phyloP scores from a whole-genome alignment of 2,329 filamentous ascomycete genomes.

The Penicillium sp. region DNA sequence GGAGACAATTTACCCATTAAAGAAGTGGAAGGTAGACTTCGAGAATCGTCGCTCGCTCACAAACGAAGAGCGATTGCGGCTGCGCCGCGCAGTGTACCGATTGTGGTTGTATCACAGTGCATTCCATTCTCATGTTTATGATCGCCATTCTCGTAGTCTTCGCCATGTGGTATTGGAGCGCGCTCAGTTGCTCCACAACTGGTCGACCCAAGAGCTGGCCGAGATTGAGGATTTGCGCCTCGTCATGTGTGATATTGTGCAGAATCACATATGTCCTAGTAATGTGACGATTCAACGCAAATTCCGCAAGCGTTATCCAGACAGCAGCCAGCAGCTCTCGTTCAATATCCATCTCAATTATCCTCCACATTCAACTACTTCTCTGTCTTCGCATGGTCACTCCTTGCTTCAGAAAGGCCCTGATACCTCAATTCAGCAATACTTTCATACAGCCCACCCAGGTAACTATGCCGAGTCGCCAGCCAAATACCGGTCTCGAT shows the following conservation, averaged over 20 bases:
- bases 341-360: conserved; percentile 56
- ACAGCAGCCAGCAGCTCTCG: conserved; percentile 49
- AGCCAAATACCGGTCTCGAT: conserved; percentile 47
- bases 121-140: conserved; percentile 54
- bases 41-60: conserved; percentile 55
- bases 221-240: conserved; percentile 59
- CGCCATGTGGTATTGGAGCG: conserved; percentile 51
- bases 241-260: conserved; percentile 56
- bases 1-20: conserved; percentile 61
- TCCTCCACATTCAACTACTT: conserved; percentile 28
- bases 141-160: conserved; percentile 51
- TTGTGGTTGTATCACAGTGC: conserved; percentile 60
- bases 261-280: conserved; percentile 59
- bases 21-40: conserved; percentile 61
- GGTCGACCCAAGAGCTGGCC: conserved; percentile 54
- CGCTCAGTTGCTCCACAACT: conserved; percentile 58
- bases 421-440: conserved; percentile 13
- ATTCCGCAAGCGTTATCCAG: conserved; percentile 56
- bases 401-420: conserved; percentile 10
- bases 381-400: background rate
- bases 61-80: conserved; percentile 47
- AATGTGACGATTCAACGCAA: conserved; percentile 60
- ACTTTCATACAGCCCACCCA: conserved; percentile 27
- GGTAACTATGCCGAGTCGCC: conserved; percentile 20
- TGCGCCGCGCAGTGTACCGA: conserved; percentile 59